phyloP scores from a whole-genome alignment of 495 filamentous ascomycete genomes.

The Penicillium paxilli region DNA sequence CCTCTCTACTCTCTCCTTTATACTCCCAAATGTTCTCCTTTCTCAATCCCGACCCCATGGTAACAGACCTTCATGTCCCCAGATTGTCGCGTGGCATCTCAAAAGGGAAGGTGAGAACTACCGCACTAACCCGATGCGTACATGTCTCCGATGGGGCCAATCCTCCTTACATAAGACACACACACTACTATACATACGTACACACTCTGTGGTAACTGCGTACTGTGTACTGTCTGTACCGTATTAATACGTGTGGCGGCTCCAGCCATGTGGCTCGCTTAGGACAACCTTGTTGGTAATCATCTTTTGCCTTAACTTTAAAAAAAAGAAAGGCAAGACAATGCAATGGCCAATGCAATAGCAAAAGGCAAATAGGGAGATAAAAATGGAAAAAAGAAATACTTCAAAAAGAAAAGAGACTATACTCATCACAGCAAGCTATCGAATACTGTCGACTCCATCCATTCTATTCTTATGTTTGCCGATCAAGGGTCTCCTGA shows the following conservation, averaged over 20 bases:
- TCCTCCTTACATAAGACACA: neutral
- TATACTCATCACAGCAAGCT: too few relatives aligned
- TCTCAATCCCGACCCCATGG: too few relatives aligned
- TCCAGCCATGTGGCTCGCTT: slow-evolving; percentile 27
- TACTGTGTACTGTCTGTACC: neutral
- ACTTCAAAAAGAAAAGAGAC: too few relatives aligned
- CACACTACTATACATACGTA: neutral
- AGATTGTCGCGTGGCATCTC: neutral
- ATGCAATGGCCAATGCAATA: too few relatives aligned
- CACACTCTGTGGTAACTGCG: too few relatives aligned
- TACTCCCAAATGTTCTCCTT: neutral
- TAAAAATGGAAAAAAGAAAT: too few relatives aligned
- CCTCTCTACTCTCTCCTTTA: neutral
- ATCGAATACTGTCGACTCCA: too few relatives aligned
- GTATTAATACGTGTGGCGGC: slow-evolving; percentile 15
- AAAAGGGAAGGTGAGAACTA: slow-evolving; percentile 24
- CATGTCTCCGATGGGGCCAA: slow-evolving; percentile 20
- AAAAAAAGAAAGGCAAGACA: too few relatives aligned
- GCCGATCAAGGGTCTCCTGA: slow-evolving; percentile 8
- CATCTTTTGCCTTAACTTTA: neutral
- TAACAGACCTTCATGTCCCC: neutral
- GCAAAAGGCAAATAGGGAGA: too few relatives aligned
- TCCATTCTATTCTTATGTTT: too few relatives aligned
- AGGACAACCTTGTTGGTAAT: slow-evolving; percentile 15
- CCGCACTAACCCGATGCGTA: slow-evolving; percentile 9